A percentile compares a stretch with the other conserved stretches of the same genome.
Evolutionary conservation across 2,329 filamentous ascomycete genomes (phyloP).

Genomic region (Fusarium torulosum): DNA sequence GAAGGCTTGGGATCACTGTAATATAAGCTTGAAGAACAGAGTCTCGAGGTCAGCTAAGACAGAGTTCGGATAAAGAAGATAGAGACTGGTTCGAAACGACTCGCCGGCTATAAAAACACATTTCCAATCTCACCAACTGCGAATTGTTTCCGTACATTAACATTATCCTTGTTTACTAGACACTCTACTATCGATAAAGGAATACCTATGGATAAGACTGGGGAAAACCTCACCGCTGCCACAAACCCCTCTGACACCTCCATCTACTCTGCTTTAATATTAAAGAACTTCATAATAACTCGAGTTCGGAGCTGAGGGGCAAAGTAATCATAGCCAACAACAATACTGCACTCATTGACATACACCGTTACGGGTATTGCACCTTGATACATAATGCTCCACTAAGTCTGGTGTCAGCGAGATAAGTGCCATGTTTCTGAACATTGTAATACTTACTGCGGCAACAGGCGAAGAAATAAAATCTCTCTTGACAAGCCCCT

Average conservation of each 20-base stretch:
- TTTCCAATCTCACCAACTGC: too few relatives aligned
- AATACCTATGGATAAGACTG: neutral
- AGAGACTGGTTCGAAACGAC: accelerated
- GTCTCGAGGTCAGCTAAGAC: neutral
- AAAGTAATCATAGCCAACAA: slow-evolving; percentile 56
- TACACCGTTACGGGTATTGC: slow-evolving; percentile 54
- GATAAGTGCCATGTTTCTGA: accelerated
- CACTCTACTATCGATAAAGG: too few relatives aligned
- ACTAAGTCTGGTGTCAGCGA: slow-evolving; percentile 40
- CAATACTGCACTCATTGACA: slow-evolving; percentile 50
- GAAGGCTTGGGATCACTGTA: neutral
- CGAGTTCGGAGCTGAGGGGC: slow-evolving; percentile 46
- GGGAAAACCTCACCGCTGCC: neutral
- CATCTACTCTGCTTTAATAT: slow-evolving; percentile 36
- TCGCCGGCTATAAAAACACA: accelerated
- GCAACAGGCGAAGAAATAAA: slow-evolving; percentile 43
- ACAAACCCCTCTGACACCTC: neutral
- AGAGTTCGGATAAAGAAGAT: accelerated
- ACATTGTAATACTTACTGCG: slow-evolving; percentile 30
- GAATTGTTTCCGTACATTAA: too few relatives aligned
- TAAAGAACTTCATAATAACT: slow-evolving; percentile 51
- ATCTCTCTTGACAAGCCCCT: slow-evolving; percentile 38
- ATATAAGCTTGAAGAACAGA: too few relatives aligned
- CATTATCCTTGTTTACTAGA: too few relatives aligned
- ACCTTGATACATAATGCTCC: slow-evolving; percentile 54